Evolutionary conservation across 129 eudicot species (phyloP).

Genomic region (Tagetes patula): DNA sequence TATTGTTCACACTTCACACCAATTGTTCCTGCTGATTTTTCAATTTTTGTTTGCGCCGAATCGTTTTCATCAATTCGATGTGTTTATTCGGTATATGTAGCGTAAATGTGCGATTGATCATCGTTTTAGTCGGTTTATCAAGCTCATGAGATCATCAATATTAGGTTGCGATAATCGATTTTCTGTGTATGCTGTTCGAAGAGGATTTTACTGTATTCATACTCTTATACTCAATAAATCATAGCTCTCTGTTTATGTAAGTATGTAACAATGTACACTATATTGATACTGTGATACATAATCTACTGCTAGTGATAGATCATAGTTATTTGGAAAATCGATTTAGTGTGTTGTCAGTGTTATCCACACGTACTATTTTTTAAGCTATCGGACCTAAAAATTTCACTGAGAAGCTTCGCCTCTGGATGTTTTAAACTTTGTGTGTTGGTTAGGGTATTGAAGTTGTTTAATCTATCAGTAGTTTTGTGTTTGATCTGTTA

Average conservation of each 20-base stretch:
- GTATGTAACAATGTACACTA: too few relatives aligned
- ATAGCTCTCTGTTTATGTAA: too few relatives aligned
- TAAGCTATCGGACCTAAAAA: too few relatives aligned
- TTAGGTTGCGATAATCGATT: not conserved
- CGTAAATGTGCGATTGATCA: slow-evolving; percentile 8
- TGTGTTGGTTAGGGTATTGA: slow-evolving; percentile 10
- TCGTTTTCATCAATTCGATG: slow-evolving; percentile 1
- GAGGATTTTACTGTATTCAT: too few relatives aligned
- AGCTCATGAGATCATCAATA: not conserved
- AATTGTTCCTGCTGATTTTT: not conserved
- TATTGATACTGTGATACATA: not conserved
- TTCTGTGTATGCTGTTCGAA: not conserved
- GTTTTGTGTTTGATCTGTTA: slow-evolving; percentile 11
- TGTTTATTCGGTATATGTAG: not conserved
- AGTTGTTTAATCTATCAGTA: not conserved
- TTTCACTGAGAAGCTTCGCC: too few relatives aligned
- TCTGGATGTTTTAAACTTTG: not conserved
- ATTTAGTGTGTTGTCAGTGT: not conserved
- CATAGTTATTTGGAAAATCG: not conserved
- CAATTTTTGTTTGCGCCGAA: not conserved
- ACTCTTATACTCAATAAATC: not conserved
- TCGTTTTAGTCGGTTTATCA: slow-evolving; percentile 4
- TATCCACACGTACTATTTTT: too few relatives aligned
- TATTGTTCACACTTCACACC: too few relatives aligned
- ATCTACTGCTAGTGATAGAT: not conserved